A percentile compares a stretch with the other conserved stretches of the same genome.
Evolutionary conservation across 768 basidiomycete species (phyloP).

Genomic region (Hericium coralloides): DNA sequence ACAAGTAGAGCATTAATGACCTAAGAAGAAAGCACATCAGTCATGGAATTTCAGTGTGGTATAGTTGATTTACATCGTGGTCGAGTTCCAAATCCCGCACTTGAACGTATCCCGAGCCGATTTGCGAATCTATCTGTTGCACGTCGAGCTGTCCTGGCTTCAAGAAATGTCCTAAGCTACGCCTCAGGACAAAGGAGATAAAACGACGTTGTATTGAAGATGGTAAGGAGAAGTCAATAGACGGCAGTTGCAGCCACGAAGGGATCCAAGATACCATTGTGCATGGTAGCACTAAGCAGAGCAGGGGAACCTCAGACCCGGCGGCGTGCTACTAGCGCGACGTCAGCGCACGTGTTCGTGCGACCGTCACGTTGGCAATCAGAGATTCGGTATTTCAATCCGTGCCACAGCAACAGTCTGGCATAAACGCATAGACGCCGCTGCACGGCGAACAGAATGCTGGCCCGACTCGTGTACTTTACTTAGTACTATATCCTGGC

Average conservation of each 20-base stretch:
- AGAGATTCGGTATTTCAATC: too few species aligned
- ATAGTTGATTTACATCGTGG: slow-evolving; percentile 44
- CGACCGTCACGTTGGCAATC: too few species aligned
- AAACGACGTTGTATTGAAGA: slow-evolving; percentile 78
- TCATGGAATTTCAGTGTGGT: slow-evolving; percentile 4
- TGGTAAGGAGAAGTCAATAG: slow-evolving; percentile 57
- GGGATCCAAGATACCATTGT: slow-evolving; percentile 26
- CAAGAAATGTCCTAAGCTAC: slow-evolving; percentile 75
- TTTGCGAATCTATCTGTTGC: slow-evolving; percentile 83
- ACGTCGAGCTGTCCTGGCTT: slow-evolving; percentile 85
- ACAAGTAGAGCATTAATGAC: slow-evolving; percentile 68
- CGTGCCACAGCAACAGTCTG: too few species aligned
- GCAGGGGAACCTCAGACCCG: neutral
- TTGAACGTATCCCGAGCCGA: slow-evolving; percentile 85
- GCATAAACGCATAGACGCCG: too few species aligned
- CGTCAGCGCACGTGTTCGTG: too few species aligned
- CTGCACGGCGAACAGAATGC: too few species aligned
- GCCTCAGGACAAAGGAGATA: slow-evolving; percentile 81
- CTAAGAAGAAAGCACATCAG: slow-evolving; percentile 29
- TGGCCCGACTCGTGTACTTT: too few species aligned
- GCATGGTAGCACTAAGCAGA: neutral
- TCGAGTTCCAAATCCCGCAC: slow-evolving; percentile 79
- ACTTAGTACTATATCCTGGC: too few species aligned
- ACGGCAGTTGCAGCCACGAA: slow-evolving; percentile 49
- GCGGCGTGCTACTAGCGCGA: too few species aligned